A percentile compares a stretch with the other conserved stretches of the same genome.
Evolutionary conservation across 1,284 basidiomycete genomes (phyloP).

Genomic region (Rhodotorula glutinis): DNA sequence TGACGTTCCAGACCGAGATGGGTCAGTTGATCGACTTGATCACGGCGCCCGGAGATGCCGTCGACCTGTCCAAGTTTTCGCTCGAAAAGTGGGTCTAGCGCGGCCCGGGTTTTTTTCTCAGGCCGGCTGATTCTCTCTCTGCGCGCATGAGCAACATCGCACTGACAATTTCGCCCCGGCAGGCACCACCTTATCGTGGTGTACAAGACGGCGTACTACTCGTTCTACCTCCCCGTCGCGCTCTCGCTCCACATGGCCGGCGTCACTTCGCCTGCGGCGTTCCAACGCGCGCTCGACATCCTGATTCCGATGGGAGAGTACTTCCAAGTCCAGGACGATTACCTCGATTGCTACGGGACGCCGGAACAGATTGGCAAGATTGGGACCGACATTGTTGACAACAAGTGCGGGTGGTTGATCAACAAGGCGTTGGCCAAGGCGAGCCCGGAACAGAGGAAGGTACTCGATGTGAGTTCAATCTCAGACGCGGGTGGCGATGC

Average conservation of each 20-base stretch:
- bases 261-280: constrained; percentile 68
- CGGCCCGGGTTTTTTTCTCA: no score
- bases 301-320: constrained; percentile 93
- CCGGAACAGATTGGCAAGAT: constrained; percentile 94
- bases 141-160: no score
- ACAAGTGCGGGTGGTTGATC: constrained; percentile 98
- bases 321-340: constrained; percentile 99
- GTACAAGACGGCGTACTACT: constrained; percentile 98
- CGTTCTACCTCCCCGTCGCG: constrained; percentile 97
- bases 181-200: constrained; percentile 91
- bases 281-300: constrained; percentile 75
- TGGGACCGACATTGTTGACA: constrained; percentile 96
- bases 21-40: constrained; percentile 94
- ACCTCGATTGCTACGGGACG: constrained; percentile 85
- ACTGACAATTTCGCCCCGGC: constrained; percentile 10
- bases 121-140: no score
- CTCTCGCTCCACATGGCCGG: constrained; percentile 78
- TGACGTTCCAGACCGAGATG: constrained; percentile 90
- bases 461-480: constrained; percentile 57
- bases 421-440: constrained; percentile 76
- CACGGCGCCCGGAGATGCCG: constrained; percentile 84
- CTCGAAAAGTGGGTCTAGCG: constrained; percentile 60
- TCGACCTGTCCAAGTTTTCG: constrained; percentile 85
- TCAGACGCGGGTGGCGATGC: no score
- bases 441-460: constrained; percentile 60